Base-by-base conservation (phyloP, 2,329 filamentous ascomycete species). In the Apiospora arundinis region DNA sequence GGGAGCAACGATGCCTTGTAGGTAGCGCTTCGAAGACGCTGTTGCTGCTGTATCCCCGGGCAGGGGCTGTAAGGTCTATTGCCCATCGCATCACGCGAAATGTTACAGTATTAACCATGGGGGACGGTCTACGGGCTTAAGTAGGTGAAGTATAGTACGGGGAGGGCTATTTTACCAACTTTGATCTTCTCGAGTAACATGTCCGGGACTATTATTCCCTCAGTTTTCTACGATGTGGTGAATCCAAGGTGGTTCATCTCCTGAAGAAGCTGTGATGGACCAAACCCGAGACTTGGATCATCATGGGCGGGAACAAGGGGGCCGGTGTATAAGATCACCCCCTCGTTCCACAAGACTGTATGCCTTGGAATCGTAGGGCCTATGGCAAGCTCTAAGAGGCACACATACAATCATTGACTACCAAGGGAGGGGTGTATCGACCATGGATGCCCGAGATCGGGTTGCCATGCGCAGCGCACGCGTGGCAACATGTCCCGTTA, bases 401-500 rank as follows among this genome's bases (percentile, higher is more conserved):
- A 1, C 14, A 14, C 48, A 52, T 25, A 25, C 23, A 14, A 21
- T 75, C 42, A 74, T 70, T 23, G 44, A 52, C 18, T 28, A 1
- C 42, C 14, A 12, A 45, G 14, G 12, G 25, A 28, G 46, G 28
- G 40, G 12, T n/a, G 16, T 8, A 37, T 12, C 1, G 28, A 16
- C 9, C 37, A 12, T 18, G 9, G 14, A 11, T 21, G 46, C 21
- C 14, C 9, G 25, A 66, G 12, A 40, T 48, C 5, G 0, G 70
- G 79, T 75, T 71, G 83, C 83, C 78, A 84, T 80, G 21, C 80
- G 46, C 0, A 84, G 74, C 8, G 84, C 73, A 6, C 79, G 80
- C 45, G 81, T 83, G 32, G 81, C 83, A n/a, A 79, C 82, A 68
- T 83, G 80, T 6, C 78, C 78, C 2, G 82, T 81, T 0, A 82